phyloP scores from a whole-genome alignment of 768 basidiomycete genomes.

The Cubamyces lactineus region DNA sequence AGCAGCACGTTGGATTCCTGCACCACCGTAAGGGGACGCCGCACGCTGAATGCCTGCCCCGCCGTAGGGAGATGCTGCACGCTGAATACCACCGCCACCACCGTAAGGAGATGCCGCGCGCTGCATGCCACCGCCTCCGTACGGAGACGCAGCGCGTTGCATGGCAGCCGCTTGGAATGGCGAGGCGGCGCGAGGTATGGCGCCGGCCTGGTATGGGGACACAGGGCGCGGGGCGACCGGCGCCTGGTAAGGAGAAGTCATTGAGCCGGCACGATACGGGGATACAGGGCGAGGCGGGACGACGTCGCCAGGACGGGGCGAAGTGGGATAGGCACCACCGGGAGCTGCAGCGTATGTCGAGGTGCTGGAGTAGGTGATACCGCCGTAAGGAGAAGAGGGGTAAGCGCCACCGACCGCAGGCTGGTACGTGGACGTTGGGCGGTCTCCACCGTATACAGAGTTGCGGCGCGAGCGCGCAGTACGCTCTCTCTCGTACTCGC shows the following conservation, averaged over 20 bases:
- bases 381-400: background rate
- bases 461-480: conserved; percentile 25
- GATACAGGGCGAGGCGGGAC: conserved; percentile 20
- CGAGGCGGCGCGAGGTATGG: conserved; percentile 12
- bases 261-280: conserved; percentile 24
- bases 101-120: conserved; percentile 20
- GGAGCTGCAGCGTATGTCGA: conserved; percentile 23
- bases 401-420: conserved; percentile 23
- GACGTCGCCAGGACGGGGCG: conserved; percentile 25
- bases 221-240: too few relatives aligned
- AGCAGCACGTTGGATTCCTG: conserved; percentile 24
- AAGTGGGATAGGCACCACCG: conserved; percentile 23
- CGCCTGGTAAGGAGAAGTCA: too few relatives aligned
- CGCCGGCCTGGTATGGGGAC: conserved; percentile 25
- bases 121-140: conserved; percentile 23
- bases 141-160: conserved; percentile 27
- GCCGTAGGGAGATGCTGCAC: conserved; percentile 30
- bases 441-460: conserved; percentile 24
- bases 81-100: conserved; percentile 17
- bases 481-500: conserved; percentile 22
- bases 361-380: background rate
- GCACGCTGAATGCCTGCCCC: conserved; percentile 34
- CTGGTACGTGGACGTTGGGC: conserved; percentile 26
- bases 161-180: conserved; percentile 10
- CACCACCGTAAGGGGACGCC: conserved; percentile 38